Evolutionary conservation across 768 basidiomycete species (phyloP), one percentile per base, ranked within the genome.

Genomic region (Strobilomyces echinocephalus): DNA sequence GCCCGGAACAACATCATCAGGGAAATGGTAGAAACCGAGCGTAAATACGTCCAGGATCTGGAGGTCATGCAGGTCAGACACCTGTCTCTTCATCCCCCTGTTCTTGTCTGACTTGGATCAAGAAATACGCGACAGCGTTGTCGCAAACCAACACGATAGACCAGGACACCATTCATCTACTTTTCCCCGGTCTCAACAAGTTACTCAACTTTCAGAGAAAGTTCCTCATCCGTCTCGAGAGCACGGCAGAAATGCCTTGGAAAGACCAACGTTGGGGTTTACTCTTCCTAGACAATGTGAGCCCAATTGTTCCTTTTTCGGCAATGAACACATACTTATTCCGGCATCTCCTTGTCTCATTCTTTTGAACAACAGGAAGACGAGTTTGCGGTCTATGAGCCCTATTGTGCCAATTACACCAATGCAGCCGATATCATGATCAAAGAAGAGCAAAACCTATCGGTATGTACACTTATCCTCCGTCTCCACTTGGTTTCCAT

Each of bases 151-250:
- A 90, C 62, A 77, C 90, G 50, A 87, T 98, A 60, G 88, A 94
- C 69, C 90, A 91, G 61, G 97, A 98, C 68, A 95, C 92, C 40
- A 92, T 95, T 50, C 95, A 97, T 72, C 80, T 88, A 53, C 86
- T 99, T 54, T 99, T 99, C 74, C 91, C 94, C 5, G 91, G 91
- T 70, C 79, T 98, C 58, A 90, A 92, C 77, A 89, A 92, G 67
- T 80, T 99, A 30, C 80, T 98, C 62, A 97, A 99, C 70, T 97
- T 98, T 65, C 97, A 98, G 69, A 84, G 94, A 60, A 85, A 87
- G 67, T 95, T 95, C 72, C 83, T 95, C 49, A 94, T 95, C 70
- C 86, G 84, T 35, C 76, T 95, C 35, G 93, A 97, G 69, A 83
- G 85, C 61, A 92, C 84, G 9, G 88, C 88, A 36, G 91, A 92